Base-by-base conservation (phyloP, 495 filamentous ascomycete species). In the Aspergillus incahuasiensis region DNA sequence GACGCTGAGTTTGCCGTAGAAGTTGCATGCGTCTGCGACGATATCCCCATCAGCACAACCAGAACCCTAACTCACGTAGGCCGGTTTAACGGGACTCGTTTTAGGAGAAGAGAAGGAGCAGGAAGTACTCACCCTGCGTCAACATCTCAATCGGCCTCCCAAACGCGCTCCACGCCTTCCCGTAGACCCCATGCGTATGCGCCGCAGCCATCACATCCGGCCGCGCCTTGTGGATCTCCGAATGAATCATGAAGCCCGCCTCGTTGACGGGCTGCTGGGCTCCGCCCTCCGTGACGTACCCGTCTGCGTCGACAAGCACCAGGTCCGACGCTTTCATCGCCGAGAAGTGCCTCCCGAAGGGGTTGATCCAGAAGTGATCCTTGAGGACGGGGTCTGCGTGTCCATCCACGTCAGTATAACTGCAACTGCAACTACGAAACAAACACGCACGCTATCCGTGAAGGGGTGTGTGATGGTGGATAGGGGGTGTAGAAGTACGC, bases 221-320 rank as follows among this genome's bases (percentile, higher is more conserved):
- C 12, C 78, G 66, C 11, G 72, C 75, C 55, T 73, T 76, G 56
- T 81, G 77, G 15, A 81, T 74, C 52, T 77, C 76, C 0, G 68
- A 73, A 64, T 80, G 87, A 62, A 90, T 90, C 55, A 83, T 74
- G 63, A 86, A 89, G 2, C 84, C 87, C 5, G 87, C 85, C 20
- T 83, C 81, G 66, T 89, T 90, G 57, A 81, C 71, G 5, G 73
- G 68, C 7, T 68, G 50, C 44, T 76, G 73, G 20, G 68, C 68
- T 22, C 85, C 78, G 5, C 83, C 84, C 16, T 79, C 82, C 21
- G 75, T 74, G 42, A 75, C 70, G 56, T 70, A 76, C 55, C 69
- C 72, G 16, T 77, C 70, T 18, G 61, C 74, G 50, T 88, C 72
- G 13, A 79, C 69, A 5, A 80, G 67, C 18, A 81, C 75, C 24